Conservation (phyloP, 305 asterid species). For the Solanum aculeatissimum region DNA sequence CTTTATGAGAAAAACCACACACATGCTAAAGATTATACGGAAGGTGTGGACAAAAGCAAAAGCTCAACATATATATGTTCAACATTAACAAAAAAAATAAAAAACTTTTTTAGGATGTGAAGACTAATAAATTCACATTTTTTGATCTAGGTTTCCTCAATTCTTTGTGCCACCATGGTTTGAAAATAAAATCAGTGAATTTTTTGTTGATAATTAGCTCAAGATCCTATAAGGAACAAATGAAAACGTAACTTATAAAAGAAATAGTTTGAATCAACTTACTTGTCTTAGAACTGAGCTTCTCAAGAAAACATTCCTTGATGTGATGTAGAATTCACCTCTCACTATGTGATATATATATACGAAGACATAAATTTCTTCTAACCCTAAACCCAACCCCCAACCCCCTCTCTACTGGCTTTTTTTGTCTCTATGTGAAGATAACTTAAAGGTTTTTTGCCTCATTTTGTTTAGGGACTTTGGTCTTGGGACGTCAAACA, state of each 20-base stretch:
- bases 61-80: not conserved
- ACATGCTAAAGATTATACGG: not conserved
- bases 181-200: not conserved
- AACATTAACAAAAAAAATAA: not conserved
- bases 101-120: not conserved
- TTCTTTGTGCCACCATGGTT: not conserved
- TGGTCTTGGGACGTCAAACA: not conserved
- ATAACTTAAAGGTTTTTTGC: not conserved
- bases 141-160: not conserved
- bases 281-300: not conserved
- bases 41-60: not conserved
- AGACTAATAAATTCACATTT: not conserved
- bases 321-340: not conserved
- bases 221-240: not conserved
- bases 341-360: not conserved
- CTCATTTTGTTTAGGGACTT: not conserved
- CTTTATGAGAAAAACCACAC: not conserved
- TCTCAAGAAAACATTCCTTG: not conserved
- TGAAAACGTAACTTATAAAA: not conserved
- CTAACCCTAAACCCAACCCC: not conserved
- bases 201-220: not conserved
- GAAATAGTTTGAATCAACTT: not conserved
- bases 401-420: not conserved
- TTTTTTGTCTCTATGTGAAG: not conserved
- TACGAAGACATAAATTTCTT: not conserved